Conservation (phyloP, 257 asterid species). For the Jaltomata sinuosa region DNA sequence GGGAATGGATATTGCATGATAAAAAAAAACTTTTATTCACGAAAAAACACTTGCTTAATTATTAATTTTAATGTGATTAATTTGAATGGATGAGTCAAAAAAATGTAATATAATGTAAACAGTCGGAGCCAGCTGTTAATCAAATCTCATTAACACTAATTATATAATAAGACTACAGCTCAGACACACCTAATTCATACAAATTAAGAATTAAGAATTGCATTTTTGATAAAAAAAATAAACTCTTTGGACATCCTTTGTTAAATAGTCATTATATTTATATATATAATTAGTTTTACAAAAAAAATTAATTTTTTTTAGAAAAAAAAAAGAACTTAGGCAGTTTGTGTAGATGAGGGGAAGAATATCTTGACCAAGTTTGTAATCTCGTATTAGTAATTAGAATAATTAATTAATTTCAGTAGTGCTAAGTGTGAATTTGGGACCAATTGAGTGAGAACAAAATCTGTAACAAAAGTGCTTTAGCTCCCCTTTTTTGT, state of each 20-base stretch:
- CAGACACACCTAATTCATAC: no score
- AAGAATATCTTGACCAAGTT: neutral
- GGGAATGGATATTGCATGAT: neutral
- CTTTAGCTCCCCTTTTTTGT: slow-evolving; percentile 19
- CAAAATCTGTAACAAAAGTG: neutral
- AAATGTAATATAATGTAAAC: neutral
- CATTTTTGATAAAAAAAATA: neutral
- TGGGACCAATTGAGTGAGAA: neutral
- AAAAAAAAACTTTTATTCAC: neutral
- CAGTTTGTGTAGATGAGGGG: neutral
- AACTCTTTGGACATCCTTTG: neutral
- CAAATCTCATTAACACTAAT: no score
- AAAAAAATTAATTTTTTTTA: no score
- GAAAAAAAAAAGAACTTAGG: neutral
- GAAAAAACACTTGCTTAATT: neutral
- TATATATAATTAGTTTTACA: neutral
- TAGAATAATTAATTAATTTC: neutral
- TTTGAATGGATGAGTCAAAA: neutral
- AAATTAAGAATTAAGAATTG: neutral
- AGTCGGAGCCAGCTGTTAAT: no score
- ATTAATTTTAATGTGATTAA: neutral
- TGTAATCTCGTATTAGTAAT: no score
- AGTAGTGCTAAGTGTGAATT: neutral
- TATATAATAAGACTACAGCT: no score
- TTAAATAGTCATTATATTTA: neutral